Conservation (phyloP, 129 eudicot genomes). For the Gnaphalium uliginosum region DNA sequence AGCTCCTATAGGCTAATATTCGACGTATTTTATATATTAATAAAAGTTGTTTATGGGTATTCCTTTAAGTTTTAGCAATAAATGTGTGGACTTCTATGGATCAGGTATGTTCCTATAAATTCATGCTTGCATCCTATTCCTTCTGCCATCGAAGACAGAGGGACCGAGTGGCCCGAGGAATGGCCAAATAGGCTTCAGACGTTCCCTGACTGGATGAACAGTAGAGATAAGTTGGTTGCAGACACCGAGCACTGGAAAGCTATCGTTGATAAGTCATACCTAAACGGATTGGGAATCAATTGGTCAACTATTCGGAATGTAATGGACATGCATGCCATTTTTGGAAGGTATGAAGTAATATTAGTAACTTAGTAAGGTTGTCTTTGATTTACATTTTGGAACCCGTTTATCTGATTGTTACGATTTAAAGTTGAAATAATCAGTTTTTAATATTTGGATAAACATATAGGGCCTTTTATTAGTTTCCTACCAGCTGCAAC, state of each 20-base stretch:
- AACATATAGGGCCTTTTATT: background rate
- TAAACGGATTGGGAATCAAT: conserved; percentile 80
- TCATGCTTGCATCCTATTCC: conserved; percentile 79
- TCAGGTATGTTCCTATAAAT: conserved; percentile 70
- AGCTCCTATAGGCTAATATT: conserved; percentile 19
- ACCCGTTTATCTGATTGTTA: background rate
- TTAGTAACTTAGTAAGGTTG: background rate
- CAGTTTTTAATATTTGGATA: background rate
- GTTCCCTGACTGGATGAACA: conserved; percentile 87
- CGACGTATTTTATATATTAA: background rate
- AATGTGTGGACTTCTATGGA: conserved; percentile 14
- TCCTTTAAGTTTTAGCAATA: background rate
- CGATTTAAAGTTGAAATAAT: background rate
- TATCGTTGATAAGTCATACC: conserved; percentile 74
- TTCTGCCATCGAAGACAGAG: conserved; percentile 81
- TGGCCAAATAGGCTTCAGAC: conserved; percentile 92
- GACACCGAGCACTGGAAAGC: conserved; percentile 82
- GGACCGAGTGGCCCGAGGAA: conserved; percentile 97
- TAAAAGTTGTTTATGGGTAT: background rate
- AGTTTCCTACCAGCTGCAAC: background rate
- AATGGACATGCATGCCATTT: conserved; percentile 94
- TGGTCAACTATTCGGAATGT: conserved; percentile 90
- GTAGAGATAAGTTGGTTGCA: conserved; percentile 60
- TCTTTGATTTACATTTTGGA: background rate
- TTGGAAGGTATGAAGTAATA: conserved; percentile 68